Evolutionary conservation across 176 grass and related monocot species (phyloP).

Genomic region (Oryza brachyantha): DNA sequence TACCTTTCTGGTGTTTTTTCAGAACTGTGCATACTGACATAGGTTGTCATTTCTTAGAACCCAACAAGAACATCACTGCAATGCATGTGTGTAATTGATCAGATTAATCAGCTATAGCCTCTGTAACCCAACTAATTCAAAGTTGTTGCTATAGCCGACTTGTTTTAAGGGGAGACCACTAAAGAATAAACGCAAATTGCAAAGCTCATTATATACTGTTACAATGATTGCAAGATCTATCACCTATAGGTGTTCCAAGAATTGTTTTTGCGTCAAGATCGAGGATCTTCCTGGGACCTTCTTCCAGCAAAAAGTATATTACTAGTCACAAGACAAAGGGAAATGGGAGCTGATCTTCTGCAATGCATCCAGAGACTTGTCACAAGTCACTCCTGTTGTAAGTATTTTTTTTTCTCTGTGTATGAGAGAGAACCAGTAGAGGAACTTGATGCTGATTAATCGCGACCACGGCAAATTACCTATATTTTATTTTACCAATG

Average conservation of each 20-base stretch:
- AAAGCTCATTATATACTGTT: background rate
- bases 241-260: background rate
- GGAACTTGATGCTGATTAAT: background rate
- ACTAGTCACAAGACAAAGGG: background rate
- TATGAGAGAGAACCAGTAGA: no score
- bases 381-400: background rate
- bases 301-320: constrained; percentile 18
- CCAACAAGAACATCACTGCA: background rate
- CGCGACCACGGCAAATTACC: background rate
- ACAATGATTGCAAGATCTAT: constrained; percentile 7
- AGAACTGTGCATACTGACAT: background rate
- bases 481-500: background rate
- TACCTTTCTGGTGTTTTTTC: background rate
- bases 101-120: background rate
- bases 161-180: constrained; percentile 5
- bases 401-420: background rate
- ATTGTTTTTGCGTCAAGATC: background rate
- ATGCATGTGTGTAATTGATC: background rate
- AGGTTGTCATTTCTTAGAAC: background rate
- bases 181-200: background rate
- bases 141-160: background rate
- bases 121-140: background rate
- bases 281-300: constrained; percentile 32
- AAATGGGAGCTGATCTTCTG: constrained; percentile 4
- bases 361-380: background rate